A percentile compares a stretch with the other conserved stretches of the same genome.
These are phyloP conservation scores for Geosmithia flava DNA, from an alignment of 2,329 filamentous ascomycete genomes.

Conservation along the genomic window DNA sequence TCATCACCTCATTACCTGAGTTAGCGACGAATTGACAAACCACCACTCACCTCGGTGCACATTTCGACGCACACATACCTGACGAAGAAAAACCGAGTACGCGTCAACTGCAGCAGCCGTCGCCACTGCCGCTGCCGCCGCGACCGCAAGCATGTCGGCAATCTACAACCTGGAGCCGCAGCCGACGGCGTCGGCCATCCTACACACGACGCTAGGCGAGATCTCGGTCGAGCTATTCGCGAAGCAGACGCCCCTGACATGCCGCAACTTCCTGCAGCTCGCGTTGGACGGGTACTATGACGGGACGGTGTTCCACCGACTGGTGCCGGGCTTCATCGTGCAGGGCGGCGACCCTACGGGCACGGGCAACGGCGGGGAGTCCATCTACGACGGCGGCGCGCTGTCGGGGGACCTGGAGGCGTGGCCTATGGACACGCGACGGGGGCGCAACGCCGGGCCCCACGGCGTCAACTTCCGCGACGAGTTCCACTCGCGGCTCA, in stretches of 20 bases:
- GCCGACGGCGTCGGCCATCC: constrained; percentile 80
- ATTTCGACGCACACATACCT: no score
- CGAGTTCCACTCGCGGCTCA: constrained; percentile 84
- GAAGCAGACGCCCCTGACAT: constrained; percentile 82
- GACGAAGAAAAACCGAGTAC: no score
- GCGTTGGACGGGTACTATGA: constrained; percentile 94
- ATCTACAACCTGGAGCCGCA: constrained; percentile 93
- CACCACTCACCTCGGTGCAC: no score
- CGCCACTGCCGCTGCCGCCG: background rate
- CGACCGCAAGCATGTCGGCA: constrained; percentile 52
- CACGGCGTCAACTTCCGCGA: constrained; percentile 57
- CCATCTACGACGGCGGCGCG: constrained; percentile 78
- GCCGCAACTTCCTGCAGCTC: constrained; percentile 90
- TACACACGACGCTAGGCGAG: constrained; percentile 84
- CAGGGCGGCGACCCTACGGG: constrained; percentile 93
- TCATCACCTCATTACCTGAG: no score
- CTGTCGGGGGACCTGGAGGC: constrained; percentile 62
- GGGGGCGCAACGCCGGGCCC: constrained; percentile 46
- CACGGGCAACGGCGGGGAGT: constrained; percentile 82
- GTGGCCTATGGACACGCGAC: constrained; percentile 54
- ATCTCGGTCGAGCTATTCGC: constrained; percentile 89
- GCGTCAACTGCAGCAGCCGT: no score
- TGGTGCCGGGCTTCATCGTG: constrained; percentile 83
- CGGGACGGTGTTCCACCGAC: constrained; percentile 83
- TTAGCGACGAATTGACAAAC: no score